phyloP scores from a whole-genome alignment of 2,329 filamentous ascomycete species.

The Penicillium expansum region DNA sequence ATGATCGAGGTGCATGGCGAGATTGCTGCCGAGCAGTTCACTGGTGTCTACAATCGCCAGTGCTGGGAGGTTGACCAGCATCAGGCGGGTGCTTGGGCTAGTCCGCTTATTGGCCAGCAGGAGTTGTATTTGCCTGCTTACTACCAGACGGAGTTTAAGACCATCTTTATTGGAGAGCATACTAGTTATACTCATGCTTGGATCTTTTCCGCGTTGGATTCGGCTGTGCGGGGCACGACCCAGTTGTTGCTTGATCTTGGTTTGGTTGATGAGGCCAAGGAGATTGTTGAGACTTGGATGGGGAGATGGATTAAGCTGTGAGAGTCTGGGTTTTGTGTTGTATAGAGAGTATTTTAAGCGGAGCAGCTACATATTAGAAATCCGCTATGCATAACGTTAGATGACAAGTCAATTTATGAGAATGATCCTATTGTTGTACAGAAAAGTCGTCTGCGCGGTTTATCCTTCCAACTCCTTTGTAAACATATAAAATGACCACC shows the following conservation, averaged over 20 bases:
- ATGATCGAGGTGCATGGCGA: slow-evolving; percentile 67
- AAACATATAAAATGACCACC: too few relatives aligned
- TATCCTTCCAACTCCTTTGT: too few relatives aligned
- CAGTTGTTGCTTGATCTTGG: slow-evolving; percentile 63
- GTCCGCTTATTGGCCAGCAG: slow-evolving; percentile 62
- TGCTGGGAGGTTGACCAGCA: slow-evolving; percentile 65
- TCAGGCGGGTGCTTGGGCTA: slow-evolving; percentile 62
- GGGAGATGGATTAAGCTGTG: slow-evolving; percentile 57
- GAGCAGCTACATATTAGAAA: neutral
- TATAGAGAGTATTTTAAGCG: neutral
- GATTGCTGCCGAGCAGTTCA: slow-evolving; percentile 60
- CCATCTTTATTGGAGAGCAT: slow-evolving; percentile 69
- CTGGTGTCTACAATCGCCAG: slow-evolving; percentile 61
- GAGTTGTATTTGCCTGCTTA: slow-evolving; percentile 70
- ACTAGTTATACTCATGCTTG: slow-evolving; percentile 67
- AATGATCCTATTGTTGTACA: too few relatives aligned
- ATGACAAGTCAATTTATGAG: neutral
- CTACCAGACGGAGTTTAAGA: slow-evolving; percentile 65
- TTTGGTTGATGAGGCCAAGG: slow-evolving; percentile 67
- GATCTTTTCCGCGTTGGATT: slow-evolving; percentile 60
- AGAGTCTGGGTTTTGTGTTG: neutral
- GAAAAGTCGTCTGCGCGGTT: too few relatives aligned
- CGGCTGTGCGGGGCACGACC: slow-evolving; percentile 62
- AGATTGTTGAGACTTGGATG: slow-evolving; percentile 65
- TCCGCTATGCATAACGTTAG: neutral